Percentiles rank a stretch among this genome's conserved stretches.
phyloP scores from a whole-genome alignment of 768 basidiomycete genomes.

The Vararia minispora region DNA sequence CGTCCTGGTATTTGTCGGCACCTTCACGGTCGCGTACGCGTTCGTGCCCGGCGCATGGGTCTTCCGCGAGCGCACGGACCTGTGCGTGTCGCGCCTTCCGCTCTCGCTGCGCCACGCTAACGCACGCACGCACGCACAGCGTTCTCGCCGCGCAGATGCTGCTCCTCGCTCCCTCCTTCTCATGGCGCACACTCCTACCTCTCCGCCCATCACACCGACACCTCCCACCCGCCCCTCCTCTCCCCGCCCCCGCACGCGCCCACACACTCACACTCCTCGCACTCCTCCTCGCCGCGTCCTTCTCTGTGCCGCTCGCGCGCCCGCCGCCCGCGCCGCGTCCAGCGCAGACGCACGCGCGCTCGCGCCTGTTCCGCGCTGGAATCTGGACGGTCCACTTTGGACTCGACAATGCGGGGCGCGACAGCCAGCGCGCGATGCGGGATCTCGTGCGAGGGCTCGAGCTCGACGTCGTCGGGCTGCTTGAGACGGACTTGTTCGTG shows the following conservation, averaged over 20 bases:
- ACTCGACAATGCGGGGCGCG: conserved; percentile 58
- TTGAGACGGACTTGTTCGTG: conserved; percentile 83
- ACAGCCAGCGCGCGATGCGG: conserved; percentile 60
- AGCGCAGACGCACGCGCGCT: conserved; percentile 45
- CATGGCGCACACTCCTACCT: conserved; percentile 20
- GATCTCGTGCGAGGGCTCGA: conserved; percentile 66
- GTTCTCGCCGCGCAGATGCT: conserved; percentile 44
- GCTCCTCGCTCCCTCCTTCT: conserved; percentile 38
- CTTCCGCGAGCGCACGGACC: conserved; percentile 67
- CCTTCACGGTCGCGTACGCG: conserved; percentile 84
- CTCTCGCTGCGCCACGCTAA: not conserved
- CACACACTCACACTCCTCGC: conserved; percentile 11
- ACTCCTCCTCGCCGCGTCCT: conserved; percentile 11
- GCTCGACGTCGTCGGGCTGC: conserved; percentile 72
- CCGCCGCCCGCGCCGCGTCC: conserved; percentile 6
- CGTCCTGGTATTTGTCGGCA: conserved; percentile 53
- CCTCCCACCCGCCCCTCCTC: conserved; percentile 1
- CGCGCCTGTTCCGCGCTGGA: conserved; percentile 65
- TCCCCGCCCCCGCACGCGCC: conserved; percentile 3
- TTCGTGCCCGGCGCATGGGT: conserved; percentile 75
- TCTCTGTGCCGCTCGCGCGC: conserved; percentile 11
- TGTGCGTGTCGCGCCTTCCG: conserved; percentile 31
- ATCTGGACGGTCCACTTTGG: conserved; percentile 95
- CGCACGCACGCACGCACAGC: conserved; percentile 21
- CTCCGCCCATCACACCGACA: not conserved